Conservation (phyloP, 2,329 filamentous ascomycete species). For the Chaetomiaceae sp. region DNA sequence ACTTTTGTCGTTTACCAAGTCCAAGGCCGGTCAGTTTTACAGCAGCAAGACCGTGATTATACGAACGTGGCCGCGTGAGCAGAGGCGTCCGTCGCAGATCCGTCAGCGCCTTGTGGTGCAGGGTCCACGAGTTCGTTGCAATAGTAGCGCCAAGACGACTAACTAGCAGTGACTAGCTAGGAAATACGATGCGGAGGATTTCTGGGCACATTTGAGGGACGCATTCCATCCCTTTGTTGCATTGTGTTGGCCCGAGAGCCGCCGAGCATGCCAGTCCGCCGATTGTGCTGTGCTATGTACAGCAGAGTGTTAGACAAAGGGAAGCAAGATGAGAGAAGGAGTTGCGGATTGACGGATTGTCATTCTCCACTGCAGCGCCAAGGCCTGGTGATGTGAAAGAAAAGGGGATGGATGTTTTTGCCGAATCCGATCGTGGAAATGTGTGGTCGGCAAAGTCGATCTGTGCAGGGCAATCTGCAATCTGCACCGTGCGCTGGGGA, state of each 20-base stretch:
- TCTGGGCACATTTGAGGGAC: neutral
- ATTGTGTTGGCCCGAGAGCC: neutral
- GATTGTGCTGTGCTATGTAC: no score
- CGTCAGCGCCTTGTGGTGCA: neutral
- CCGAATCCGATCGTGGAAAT: no score
- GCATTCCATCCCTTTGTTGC: neutral
- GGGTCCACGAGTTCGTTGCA: neutral
- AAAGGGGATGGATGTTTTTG: neutral
- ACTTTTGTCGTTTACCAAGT: no score
- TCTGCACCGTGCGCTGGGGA: conserved; percentile 8
- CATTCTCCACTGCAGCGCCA: neutral
- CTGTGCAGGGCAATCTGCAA: no score
- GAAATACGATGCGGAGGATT: neutral
- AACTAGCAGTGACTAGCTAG: neutral
- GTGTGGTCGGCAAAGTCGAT: no score
- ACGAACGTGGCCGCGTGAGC: neutral
- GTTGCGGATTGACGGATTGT: neutral
- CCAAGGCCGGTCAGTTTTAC: no score
- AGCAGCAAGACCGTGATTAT: neutral
- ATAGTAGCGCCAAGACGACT: neutral
- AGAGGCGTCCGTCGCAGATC: neutral
- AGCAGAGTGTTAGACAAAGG: no score
- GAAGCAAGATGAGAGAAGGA: neutral
- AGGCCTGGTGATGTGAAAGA: neutral
- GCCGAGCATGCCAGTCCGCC: neutral